Conservation (phyloP, 768 basidiomycete genomes). For the Termitomyces sp. region DNA sequence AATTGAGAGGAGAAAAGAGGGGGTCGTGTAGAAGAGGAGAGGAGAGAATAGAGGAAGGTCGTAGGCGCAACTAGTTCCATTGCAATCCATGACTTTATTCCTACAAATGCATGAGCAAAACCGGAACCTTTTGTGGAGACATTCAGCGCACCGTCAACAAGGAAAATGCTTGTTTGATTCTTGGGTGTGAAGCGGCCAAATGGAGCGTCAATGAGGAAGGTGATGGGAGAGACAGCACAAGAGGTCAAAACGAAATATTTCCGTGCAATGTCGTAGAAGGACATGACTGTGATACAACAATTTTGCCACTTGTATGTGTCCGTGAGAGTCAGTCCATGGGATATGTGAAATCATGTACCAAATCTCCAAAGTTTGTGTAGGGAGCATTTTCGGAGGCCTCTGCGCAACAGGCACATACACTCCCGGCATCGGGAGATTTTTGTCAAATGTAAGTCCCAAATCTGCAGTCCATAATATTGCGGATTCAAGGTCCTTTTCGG, state of each 20-base stretch:
- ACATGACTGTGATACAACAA: conserved; percentile 1
- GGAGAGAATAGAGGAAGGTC: conserved; percentile 44
- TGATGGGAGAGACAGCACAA: neutral
- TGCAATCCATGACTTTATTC: conserved; percentile 58
- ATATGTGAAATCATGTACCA: too few species aligned
- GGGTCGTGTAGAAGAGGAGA: conserved; percentile 35
- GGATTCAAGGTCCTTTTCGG: too few species aligned
- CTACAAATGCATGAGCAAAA: neutral
- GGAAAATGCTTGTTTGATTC: conserved; percentile 33
- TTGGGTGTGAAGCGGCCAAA: conserved; percentile 65
- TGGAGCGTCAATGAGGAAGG: conserved; percentile 46
- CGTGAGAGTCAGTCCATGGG: too few species aligned
- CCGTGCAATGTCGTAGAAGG: conserved; percentile 8
- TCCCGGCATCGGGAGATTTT: conserved; percentile 47
- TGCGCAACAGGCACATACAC: too few species aligned
- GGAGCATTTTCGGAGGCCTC: too few species aligned
- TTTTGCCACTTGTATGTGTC: too few species aligned
- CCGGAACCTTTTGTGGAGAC: conserved; percentile 1
- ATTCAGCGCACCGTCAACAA: conserved; percentile 48
- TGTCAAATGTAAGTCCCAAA: too few species aligned
- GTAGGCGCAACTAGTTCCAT: conserved; percentile 71
- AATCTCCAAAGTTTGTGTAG: too few species aligned
- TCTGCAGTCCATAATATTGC: too few species aligned
- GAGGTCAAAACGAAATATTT: conserved; percentile 9
- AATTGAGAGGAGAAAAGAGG: conserved; percentile 34